phyloP scores from a whole-genome alignment of 2,329 filamentous ascomycete species.

The Aureobasidium melanogenum region DNA sequence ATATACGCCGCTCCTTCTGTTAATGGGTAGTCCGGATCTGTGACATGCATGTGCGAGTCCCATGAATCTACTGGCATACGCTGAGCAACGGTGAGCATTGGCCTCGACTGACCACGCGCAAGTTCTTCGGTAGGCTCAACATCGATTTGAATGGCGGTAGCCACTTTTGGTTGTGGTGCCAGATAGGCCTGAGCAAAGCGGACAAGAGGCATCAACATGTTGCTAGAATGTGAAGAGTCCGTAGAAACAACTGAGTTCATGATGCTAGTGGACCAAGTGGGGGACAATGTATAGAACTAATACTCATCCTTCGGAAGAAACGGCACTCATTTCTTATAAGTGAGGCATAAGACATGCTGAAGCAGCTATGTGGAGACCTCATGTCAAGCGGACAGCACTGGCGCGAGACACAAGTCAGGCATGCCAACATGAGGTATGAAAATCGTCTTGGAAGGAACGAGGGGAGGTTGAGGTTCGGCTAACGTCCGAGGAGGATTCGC shows the following conservation, averaged over 20 bases:
- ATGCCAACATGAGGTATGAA: neutral
- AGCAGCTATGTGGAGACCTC: neutral
- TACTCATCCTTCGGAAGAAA: neutral
- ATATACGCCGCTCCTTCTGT: slow-evolving; percentile 41
- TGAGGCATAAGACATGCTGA: neutral
- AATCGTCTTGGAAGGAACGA: neutral
- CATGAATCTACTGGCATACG: slow-evolving; percentile 42
- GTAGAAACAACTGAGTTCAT: neutral
- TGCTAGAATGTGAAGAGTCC: neutral
- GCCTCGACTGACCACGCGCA: neutral
- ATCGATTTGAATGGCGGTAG: neutral
- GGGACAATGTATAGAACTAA: neutral
- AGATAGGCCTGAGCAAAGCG: neutral
- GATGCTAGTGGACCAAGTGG: neutral
- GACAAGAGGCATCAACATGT: neutral
- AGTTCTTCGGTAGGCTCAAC: neutral
- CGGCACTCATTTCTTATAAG: neutral
- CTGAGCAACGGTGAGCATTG: neutral
- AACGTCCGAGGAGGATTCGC: neutral
- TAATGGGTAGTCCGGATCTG: slow-evolving; percentile 47
- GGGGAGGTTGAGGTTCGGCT: neutral
- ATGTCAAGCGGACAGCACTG: neutral
- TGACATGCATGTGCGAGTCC: slow-evolving; percentile 57
- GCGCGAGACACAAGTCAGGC: neutral
- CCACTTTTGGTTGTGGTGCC: neutral